phyloP scores from a whole-genome alignment of 225 moss, liverwort and hornwort genomes.

The Anthoceros angustus region DNA sequence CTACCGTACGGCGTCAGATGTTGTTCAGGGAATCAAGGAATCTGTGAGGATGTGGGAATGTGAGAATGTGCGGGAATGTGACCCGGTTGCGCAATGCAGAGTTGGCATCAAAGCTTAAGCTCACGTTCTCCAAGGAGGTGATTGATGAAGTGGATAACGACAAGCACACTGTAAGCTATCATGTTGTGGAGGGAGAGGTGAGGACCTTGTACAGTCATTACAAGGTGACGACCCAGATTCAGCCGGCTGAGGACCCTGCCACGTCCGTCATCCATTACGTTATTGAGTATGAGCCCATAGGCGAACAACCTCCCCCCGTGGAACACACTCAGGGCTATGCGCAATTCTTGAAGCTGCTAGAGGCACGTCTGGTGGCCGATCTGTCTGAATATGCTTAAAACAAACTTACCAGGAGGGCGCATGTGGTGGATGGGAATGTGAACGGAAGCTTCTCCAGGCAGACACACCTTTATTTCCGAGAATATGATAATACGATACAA shows the following conservation, averaged over 20 bases:
- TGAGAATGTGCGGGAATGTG: background rate
- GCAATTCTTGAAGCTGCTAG: background rate
- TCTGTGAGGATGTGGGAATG: background rate
- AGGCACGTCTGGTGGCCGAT: background rate
- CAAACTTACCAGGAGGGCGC: no score
- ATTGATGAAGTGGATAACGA: slow-evolving; percentile 16
- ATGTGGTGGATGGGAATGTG: no score
- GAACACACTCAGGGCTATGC: background rate
- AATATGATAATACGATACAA: no score
- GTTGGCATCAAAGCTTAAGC: slow-evolving; percentile 10
- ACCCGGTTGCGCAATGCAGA: background rate
- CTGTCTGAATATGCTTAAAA: background rate
- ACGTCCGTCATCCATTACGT: background rate
- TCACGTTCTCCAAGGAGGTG: slow-evolving; percentile 12
- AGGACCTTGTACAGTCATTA: slow-evolving; percentile 11
- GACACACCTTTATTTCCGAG: no score
- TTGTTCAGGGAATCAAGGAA: background rate
- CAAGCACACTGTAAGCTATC: slow-evolving; percentile 8
- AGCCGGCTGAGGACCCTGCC: background rate
- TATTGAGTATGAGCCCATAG: background rate
- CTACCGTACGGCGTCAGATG: background rate
- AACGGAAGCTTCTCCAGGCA: no score
- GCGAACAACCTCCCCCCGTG: background rate
- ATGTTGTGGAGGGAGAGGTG: slow-evolving; percentile 13
- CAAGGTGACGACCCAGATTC: slow-evolving; percentile 12